Conservation (phyloP, 805 yeast species). For the Starmerella bombicola region DNA sequence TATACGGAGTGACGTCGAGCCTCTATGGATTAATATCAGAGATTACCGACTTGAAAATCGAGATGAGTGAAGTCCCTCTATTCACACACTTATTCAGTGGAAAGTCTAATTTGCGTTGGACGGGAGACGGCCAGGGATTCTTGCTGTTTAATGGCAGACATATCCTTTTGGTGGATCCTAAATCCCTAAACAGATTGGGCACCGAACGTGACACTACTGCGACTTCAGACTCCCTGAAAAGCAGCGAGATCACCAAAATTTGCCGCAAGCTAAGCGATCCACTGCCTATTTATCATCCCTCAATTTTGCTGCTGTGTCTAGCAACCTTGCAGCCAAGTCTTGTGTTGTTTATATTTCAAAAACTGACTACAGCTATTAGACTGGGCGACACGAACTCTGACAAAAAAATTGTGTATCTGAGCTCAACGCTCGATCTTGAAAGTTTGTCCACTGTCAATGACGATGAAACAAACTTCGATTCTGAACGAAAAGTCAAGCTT, state of each 20-base stretch:
- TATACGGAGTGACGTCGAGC: too few relatives aligned
- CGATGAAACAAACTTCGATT: neutral
- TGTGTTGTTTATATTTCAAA: conserved; percentile 43
- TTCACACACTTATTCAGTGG: too few relatives aligned
- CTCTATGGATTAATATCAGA: too few relatives aligned
- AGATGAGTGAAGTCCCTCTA: too few relatives aligned
- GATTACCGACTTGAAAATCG: too few relatives aligned
- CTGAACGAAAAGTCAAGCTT: neutral
- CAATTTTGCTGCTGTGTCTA: conserved; percentile 61
- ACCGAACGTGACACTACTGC: too few relatives aligned
- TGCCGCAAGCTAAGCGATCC: conserved; percentile 29
- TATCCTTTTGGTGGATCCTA: neutral
- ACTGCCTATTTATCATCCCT: conserved; percentile 83
- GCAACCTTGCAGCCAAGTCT: conserved; percentile 46
- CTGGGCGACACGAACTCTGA: conserved; percentile 8
- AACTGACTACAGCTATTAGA: conserved; percentile 1
- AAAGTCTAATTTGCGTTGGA: too few relatives aligned
- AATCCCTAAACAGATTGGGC: neutral
- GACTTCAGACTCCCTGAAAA: too few relatives aligned
- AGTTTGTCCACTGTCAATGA: neutral
- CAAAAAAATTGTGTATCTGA: neutral
- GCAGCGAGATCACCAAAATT: too few relatives aligned
- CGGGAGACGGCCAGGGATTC: too few relatives aligned
- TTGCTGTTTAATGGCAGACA: conserved; percentile 2
- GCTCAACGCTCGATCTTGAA: neutral